Conservation (phyloP, 208 protist genomes). For the Trypanosoma vivax region DNA sequence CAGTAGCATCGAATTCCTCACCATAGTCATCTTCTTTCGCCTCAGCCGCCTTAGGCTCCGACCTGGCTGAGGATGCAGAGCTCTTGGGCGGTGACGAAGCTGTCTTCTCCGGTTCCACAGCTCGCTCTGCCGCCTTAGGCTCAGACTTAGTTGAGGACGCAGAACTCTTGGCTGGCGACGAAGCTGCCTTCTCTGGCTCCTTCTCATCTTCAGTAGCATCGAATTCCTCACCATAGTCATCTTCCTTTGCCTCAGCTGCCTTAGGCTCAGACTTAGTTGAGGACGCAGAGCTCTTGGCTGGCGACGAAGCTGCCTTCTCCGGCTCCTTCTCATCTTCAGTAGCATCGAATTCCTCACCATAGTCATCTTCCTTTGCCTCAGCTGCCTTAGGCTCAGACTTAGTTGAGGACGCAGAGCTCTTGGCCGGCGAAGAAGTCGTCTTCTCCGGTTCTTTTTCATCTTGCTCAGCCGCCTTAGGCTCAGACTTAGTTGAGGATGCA, state of each 20-base stretch:
- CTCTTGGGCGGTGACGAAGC: no score
- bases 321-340: conserved; percentile 10
- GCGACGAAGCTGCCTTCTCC: conserved; percentile 2
- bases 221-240: conserved; percentile 14
- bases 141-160: background rate
- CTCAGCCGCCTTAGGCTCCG: background rate
- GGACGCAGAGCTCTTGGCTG: no score
- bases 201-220: conserved; percentile 7
- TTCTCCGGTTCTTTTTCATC: conserved; percentile 3
- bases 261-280: no score
- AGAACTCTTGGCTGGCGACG: no score
- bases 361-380: conserved; percentile 10
- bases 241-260: conserved; percentile 7
- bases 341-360: conserved; percentile 11
- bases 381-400: background rate
- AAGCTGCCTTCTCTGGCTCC: conserved; percentile 3
- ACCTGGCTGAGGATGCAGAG: no score
- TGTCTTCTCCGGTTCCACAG: no score
- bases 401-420: background rate
- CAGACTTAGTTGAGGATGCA: background rate
- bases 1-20: conserved; percentile 11
- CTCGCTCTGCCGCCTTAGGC: conserved; percentile 1
- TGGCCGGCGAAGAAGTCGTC: background rate
- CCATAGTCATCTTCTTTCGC: conserved; percentile 12
- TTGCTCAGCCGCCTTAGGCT: background rate